These are phyloP conservation scores for Penicillium manginii DNA, from an alignment of 495 filamentous ascomycete species.

Conservation along the genomic window DNA sequence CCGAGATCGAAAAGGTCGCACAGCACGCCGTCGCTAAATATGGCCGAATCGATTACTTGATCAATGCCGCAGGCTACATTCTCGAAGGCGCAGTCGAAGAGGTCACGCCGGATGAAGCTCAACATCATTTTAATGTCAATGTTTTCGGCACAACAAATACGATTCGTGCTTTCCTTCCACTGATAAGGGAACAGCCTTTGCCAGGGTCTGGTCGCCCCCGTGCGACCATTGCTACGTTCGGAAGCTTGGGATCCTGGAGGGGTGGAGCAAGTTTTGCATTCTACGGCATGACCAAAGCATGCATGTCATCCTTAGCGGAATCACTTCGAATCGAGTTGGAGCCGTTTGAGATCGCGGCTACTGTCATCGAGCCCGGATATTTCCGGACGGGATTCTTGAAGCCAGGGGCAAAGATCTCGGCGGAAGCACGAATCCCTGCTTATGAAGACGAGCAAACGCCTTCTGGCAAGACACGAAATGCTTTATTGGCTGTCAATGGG, in stretches of 20 bases:
- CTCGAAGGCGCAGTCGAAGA: slow-evolving; percentile 51
- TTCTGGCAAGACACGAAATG: background rate
- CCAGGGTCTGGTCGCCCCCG: slow-evolving; percentile 37
- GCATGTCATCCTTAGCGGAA: slow-evolving; percentile 37
- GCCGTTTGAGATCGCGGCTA: slow-evolving; percentile 48
- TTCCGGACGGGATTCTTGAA: slow-evolving; percentile 14
- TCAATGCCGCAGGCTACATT: slow-evolving; percentile 55
- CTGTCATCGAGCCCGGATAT: slow-evolving; percentile 52
- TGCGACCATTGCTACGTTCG: slow-evolving; percentile 36
- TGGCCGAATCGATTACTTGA: slow-evolving; percentile 50
- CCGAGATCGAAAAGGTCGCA: slow-evolving; percentile 26
- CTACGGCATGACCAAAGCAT: slow-evolving; percentile 29
- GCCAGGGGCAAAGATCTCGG: background rate
- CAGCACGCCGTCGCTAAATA: slow-evolving; percentile 36
- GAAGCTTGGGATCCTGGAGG: slow-evolving; percentile 18
- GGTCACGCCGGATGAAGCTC: slow-evolving; percentile 17
- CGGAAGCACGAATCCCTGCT: background rate
- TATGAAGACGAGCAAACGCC: slow-evolving; percentile 1
- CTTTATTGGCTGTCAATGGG: background rate
- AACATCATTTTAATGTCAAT: slow-evolving; percentile 32
- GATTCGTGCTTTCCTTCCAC: slow-evolving; percentile 47
- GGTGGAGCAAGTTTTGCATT: slow-evolving; percentile 21
- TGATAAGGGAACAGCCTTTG: slow-evolving; percentile 37
- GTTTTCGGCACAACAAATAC: slow-evolving; percentile 48
- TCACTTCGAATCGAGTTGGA: slow-evolving; percentile 40